These are phyloP conservation scores for Acrocalymma vagum DNA, from an alignment of 2,329 filamentous ascomycete genomes.

Conservation along the genomic window DNA sequence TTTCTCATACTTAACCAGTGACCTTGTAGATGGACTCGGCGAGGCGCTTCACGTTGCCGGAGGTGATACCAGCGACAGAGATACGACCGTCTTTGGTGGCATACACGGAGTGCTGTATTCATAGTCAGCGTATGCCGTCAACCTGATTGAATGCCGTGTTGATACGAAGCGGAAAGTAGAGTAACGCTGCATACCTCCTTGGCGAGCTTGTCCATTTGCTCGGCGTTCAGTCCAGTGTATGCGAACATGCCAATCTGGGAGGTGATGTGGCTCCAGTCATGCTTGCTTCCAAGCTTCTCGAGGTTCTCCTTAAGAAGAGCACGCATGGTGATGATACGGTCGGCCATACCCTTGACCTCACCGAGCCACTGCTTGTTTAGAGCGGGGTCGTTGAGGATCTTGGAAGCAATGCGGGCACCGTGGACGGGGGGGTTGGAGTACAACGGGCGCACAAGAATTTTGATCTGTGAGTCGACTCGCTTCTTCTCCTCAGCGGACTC, in stretches of 20 bases:
- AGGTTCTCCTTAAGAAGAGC: slow-evolving; percentile 93
- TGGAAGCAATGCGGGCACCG: slow-evolving; percentile 90
- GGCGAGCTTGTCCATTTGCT: slow-evolving; percentile 90
- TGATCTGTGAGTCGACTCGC: slow-evolving; percentile 95
- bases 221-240: slow-evolving; percentile 89
- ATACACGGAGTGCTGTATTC: slow-evolving; percentile 82
- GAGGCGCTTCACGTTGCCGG: slow-evolving; percentile 78
- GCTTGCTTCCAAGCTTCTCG: slow-evolving; percentile 92
- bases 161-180: background rate
- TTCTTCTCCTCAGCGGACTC: slow-evolving; percentile 89
- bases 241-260: slow-evolving; percentile 98
- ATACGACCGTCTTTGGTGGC: slow-evolving; percentile 93
- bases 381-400: slow-evolving; percentile 85
- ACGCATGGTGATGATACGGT: slow-evolving; percentile 99
- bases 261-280: slow-evolving; percentile 99
- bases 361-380: slow-evolving; percentile 94
- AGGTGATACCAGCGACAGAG: slow-evolving; percentile 85
- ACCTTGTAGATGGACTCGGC: slow-evolving; percentile 87
- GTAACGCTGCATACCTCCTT: slow-evolving; percentile 70
- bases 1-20: slow-evolving; percentile 63
- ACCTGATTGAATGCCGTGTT: too few relatives aligned
- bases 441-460: slow-evolving; percentile 94
- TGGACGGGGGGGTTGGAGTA: slow-evolving; percentile 99
- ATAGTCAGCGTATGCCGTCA: slow-evolving; percentile 29
- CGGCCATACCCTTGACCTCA: slow-evolving; percentile 98